Evolutionary conservation across 1,284 basidiomycete genomes (phyloP).

Genomic region (Ustilago cynodontis): DNA sequence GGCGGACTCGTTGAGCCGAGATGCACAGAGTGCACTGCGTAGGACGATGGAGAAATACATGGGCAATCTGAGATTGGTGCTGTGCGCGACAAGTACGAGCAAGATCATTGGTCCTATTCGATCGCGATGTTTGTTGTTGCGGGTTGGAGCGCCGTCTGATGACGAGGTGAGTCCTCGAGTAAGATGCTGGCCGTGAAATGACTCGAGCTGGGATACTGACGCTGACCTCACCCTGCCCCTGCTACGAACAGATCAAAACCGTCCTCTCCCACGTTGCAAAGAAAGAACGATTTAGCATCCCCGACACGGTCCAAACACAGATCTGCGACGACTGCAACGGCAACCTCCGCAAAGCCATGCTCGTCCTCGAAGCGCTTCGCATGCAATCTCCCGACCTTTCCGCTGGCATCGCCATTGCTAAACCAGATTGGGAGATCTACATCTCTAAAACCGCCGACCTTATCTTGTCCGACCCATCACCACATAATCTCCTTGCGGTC

Average conservation of each 20-base stretch:
- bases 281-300: conserved; percentile 83
- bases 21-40: conserved; percentile 95
- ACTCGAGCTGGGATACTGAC: neutral
- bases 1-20: conserved; percentile 91
- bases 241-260: conserved; percentile 77
- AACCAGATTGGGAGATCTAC: conserved; percentile 99
- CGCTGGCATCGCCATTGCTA: conserved; percentile 81
- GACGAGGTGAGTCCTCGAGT: conserved; percentile 73
- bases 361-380: conserved; percentile 93
- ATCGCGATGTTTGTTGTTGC: conserved; percentile 90
- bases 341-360: conserved; percentile 92
- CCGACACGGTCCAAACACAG: conserved; percentile 78
- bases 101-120: conserved; percentile 97
- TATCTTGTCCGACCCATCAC: conserved; percentile 93
- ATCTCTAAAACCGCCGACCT: conserved; percentile 92
- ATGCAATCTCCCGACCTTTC: conserved; percentile 74
- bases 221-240: neutral
- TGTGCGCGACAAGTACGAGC: conserved; percentile 97
- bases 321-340: conserved; percentile 87
- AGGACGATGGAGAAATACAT: conserved; percentile 99
- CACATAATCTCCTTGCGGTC: conserved; percentile 89
- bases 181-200: neutral
- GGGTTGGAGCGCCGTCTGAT: conserved; percentile 87
- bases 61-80: conserved; percentile 94
- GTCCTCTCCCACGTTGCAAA: conserved; percentile 84